A percentile compares a stretch with the other conserved stretches of the same genome.
Evolutionary conservation across 495 filamentous ascomycete genomes (phyloP).

Genomic region (Durotheca rogersii): DNA sequence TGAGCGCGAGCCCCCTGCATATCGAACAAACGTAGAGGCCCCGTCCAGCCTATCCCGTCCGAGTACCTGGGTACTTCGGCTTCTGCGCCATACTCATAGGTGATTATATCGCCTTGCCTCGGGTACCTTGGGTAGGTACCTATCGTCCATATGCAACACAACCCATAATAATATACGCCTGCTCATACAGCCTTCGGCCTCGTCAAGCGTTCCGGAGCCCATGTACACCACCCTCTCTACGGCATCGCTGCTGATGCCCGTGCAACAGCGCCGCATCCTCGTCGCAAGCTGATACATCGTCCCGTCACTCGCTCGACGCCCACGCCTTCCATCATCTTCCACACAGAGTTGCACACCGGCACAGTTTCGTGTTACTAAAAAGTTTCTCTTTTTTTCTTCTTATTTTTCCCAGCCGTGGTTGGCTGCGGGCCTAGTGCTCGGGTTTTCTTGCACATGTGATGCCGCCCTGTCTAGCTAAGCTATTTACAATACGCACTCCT

Average conservation of each 20-base stretch:
- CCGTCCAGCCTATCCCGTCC: conserved; percentile 15
- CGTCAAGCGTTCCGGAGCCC: not conserved
- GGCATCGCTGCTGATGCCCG: no score
- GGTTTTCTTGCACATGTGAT: not conserved
- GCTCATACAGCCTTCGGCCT: no score
- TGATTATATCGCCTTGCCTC: not conserved
- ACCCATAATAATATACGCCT: no score
- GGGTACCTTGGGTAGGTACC: no score
- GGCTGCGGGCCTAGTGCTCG: not conserved
- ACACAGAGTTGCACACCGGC: no score
- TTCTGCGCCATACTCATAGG: not conserved
- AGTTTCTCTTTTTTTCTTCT: conserved; percentile 9
- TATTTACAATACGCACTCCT: conserved; percentile 13
- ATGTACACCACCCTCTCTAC: not conserved
- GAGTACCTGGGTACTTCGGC: not conserved
- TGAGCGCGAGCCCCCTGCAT: conserved; percentile 28
- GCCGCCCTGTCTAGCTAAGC: conserved; percentile 11
- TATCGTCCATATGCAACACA: no score
- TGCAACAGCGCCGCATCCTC: not conserved
- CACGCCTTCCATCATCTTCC: not conserved
- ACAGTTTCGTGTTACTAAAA: no score
- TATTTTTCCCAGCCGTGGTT: conserved; percentile 11
- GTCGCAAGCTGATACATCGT: not conserved
- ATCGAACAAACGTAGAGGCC: conserved; percentile 26
- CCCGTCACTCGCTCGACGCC: not conserved